These are phyloP conservation scores for Micromonas pusilla DNA, from an alignment of 139 green algal species.

Conservation along the genomic window DNA sequence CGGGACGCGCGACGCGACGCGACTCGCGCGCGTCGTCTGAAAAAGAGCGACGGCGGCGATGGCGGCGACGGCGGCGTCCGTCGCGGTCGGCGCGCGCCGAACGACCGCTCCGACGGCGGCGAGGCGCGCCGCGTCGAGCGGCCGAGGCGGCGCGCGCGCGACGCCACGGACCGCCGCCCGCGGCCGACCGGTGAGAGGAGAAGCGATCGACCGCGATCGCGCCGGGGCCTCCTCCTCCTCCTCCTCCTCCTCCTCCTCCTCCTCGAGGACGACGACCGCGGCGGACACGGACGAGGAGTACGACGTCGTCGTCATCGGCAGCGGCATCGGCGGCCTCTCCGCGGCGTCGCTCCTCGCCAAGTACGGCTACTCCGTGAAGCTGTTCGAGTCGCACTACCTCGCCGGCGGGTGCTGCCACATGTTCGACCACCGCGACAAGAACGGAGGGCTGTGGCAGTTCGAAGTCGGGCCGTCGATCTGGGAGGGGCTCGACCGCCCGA, in stretches of 20 bases:
- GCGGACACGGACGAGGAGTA: conserved; percentile 20
- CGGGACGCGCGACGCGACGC: no score
- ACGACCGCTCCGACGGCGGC: no score
- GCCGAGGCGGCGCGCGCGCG: no score
- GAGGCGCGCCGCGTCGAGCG: no score
- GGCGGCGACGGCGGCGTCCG: no score
- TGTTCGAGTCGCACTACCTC: conserved; percentile 63
- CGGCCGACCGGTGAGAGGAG: no score
- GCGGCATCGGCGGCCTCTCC: conserved; percentile 55
- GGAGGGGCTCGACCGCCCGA: conserved; percentile 14
- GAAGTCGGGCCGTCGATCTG: conserved; percentile 34
- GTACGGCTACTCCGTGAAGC: conserved; percentile 53
- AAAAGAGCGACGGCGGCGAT: no score
- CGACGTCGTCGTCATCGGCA: conserved; percentile 49
- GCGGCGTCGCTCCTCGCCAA: conserved; percentile 68
- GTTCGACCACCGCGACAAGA: conserved; percentile 49
- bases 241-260: not conserved
- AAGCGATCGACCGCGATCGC: not conserved
- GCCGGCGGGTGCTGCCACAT: conserved; percentile 71
- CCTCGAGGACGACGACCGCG: not conserved
- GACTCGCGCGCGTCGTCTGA: no score
- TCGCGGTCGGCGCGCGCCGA: no score
- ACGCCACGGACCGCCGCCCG: no score
- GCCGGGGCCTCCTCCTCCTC: not conserved
- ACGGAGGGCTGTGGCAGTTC: conserved; percentile 29